Base-by-base conservation (phyloP, 2,329 filamentous ascomycete genomes). In the Diaporthe eres region DNA sequence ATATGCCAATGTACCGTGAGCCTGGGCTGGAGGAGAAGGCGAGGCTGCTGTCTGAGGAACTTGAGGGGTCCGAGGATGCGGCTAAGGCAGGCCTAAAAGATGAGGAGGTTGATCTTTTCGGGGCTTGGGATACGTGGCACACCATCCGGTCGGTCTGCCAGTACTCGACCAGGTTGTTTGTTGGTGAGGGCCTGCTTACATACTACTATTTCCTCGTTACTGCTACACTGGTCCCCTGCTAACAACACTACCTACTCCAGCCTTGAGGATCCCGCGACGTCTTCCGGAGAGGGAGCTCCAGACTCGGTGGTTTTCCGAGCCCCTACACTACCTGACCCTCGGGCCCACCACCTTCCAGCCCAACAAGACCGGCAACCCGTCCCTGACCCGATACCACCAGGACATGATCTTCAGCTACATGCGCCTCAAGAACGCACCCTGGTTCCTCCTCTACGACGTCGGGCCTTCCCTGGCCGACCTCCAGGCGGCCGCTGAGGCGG, bases 111-210 rank as follows among this genome's bases (percentile, higher is more conserved):
- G 93, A 96, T 80, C 84, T 94, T 0, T 97, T 95, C 83, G 92
- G 92, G 72, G 90, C 93, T 3, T 99, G 97, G 97, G 96, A 98
- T 84, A 93, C 94, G 1, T 99, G 97, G 97, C 93, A 99, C 83
- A 89, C 93, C 31, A 94, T 99, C 80, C 91, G 97, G 72, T 93
- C 92, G 72, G 88, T 95, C 75, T 98, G 95, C 89, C 94, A 93
- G 85, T 98, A 99, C 85, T 93, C 93, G 84, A 86, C 90, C 74
- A 91, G 95, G 82, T 88, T 99, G 51, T 93, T 92, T 81, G 91
- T 98, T 84, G 94, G 96, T 98, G 93, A 87, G 95, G 82, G 31
- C 25, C n/a, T 10, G 9, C 47, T 17, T 31, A 12, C 31, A 49
- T 17, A 51, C 39, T 19, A 1, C 28, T 31, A 57, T 76, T 78